These are phyloP conservation scores for Nepenthes mirabilis DNA, from an alignment of 148 eudicot genomes.

Conservation along the genomic window DNA sequence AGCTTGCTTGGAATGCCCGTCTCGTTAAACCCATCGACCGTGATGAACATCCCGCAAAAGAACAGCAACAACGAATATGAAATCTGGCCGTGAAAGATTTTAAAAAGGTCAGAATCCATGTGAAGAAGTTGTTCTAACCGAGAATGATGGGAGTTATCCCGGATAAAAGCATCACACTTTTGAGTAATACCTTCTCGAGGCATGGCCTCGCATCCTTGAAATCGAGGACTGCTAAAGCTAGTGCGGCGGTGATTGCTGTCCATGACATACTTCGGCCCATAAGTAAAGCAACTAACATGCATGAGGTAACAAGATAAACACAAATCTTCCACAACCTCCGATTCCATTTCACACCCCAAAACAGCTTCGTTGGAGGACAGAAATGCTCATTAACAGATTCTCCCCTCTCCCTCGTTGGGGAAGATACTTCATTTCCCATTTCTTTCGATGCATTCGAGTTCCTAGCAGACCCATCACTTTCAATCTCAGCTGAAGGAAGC, in stretches of 20 bases:
- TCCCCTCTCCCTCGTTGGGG: slow-evolving; percentile 9
- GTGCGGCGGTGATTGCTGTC: slow-evolving; percentile 61
- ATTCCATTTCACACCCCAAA: slow-evolving; percentile 11
- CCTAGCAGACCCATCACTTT: slow-evolving; percentile 22
- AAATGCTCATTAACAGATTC: slow-evolving; percentile 11
- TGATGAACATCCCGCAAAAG: slow-evolving; percentile 24
- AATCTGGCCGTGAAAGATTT: slow-evolving; percentile 4
- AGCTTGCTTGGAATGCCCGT: slow-evolving; percentile 17
- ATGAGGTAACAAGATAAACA: slow-evolving; percentile 45
- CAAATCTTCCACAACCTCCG: slow-evolving; percentile 37
- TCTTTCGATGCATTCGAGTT: slow-evolving; percentile 29
- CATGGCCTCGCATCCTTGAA: slow-evolving; percentile 40
- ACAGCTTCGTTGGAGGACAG: slow-evolving; percentile 5
- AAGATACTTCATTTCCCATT: slow-evolving; percentile 9
- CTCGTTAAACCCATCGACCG: slow-evolving; percentile 16
- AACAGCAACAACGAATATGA: slow-evolving; percentile 18
- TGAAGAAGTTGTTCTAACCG: background rate
- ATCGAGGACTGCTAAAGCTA: slow-evolving; percentile 53
- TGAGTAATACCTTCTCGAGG: slow-evolving; percentile 38
- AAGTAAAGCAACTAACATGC: slow-evolving; percentile 50
- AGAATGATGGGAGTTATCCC: background rate
- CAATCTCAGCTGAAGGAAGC: slow-evolving; percentile 18
- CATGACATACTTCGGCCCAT: slow-evolving; percentile 62
- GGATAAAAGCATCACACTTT: background rate
- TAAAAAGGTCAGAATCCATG: background rate